Evolutionary conservation across 345 rosid species (phyloP).

Genomic region (Hevea brasiliensis): DNA sequence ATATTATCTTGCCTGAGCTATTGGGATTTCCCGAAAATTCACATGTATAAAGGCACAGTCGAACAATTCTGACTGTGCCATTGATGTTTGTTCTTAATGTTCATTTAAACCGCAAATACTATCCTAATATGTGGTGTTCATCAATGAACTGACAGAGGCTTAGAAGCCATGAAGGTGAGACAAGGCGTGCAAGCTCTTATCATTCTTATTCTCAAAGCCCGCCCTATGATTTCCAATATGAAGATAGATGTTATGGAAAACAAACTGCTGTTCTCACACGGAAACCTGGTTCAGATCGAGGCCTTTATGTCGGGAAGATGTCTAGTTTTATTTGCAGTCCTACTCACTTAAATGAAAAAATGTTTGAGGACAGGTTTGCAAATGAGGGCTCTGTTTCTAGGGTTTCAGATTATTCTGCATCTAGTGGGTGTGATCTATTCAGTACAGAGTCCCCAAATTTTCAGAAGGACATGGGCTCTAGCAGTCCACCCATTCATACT

Average conservation of each 20-base stretch:
- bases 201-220: constrained; percentile 99
- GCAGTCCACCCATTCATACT: constrained; percentile 64
- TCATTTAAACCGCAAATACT: constrained; percentile 15
- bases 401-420: constrained; percentile 77
- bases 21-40: not conserved
- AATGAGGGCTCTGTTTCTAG: constrained; percentile 83
- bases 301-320: constrained; percentile 53
- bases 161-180: constrained; percentile 57
- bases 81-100: constrained; percentile 15
- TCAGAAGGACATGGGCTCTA: constrained; percentile 53
- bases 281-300: constrained; percentile 92
- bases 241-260: constrained; percentile 82
- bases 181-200: constrained; percentile 90
- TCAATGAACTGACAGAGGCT: constrained; percentile 53
- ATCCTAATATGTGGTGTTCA: constrained; percentile 22
- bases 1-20: not conserved
- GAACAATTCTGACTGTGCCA: not conserved
- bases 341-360: constrained; percentile 57
- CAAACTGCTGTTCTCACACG: constrained; percentile 60
- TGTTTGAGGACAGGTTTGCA: constrained; percentile 72
- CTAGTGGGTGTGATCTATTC: constrained; percentile 76
- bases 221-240: constrained; percentile 95
- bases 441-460: constrained; percentile 68
- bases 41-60: not conserved
- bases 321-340: constrained; percentile 84